Conservation (phyloP, 306 rosid species). For the Malus sylvestris region DNA sequence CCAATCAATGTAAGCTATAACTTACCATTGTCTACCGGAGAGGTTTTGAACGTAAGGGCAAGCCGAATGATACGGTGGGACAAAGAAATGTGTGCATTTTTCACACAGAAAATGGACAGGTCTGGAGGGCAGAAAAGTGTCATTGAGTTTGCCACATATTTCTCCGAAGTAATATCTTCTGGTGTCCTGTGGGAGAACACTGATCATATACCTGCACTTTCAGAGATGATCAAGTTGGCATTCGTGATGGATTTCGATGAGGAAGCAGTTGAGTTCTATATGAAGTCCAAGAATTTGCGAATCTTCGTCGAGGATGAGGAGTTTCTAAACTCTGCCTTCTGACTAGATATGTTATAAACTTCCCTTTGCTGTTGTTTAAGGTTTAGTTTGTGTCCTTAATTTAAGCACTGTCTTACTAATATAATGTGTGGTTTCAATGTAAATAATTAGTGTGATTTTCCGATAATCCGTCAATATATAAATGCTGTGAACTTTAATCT, state of each 20-base stretch:
- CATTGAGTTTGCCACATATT: slow-evolving; percentile 48
- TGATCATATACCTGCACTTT: slow-evolving; percentile 39
- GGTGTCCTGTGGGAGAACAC: slow-evolving; percentile 45
- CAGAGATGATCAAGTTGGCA: slow-evolving; percentile 58
- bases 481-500: not conserved
- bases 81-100: slow-evolving; percentile 21
- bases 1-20: slow-evolving; percentile 39
- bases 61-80: slow-evolving; percentile 45
- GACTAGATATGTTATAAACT: not conserved
- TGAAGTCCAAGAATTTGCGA: slow-evolving; percentile 64
- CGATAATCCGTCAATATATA: not conserved
- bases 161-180: slow-evolving; percentile 49
- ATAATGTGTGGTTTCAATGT: not conserved
- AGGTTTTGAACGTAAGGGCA: slow-evolving; percentile 14
- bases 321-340: slow-evolving; percentile 36
- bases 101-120: slow-evolving; percentile 31
- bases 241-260: slow-evolving; percentile 46
- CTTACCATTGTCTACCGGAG: slow-evolving; percentile 36
- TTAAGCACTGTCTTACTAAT: not conserved
- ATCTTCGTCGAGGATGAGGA: slow-evolving; percentile 53
- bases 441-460: not conserved
- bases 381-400: not conserved
- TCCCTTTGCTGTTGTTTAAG: not conserved
- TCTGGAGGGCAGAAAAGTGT: slow-evolving; percentile 13
- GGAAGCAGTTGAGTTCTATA: slow-evolving; percentile 39